Base-by-base conservation (phyloP, 345 rosid species). In the Hevea brasiliensis region DNA sequence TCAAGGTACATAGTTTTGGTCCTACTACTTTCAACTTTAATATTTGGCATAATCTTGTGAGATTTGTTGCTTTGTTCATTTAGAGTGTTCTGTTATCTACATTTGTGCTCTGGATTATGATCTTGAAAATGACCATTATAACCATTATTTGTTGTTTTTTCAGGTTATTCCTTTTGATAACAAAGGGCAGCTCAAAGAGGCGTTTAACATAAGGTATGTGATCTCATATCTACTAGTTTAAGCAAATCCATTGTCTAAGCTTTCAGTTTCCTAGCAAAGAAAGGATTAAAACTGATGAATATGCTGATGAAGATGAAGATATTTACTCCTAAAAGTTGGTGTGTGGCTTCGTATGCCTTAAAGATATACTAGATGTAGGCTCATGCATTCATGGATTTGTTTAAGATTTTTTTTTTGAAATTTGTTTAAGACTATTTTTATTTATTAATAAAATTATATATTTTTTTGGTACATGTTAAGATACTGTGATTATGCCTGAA, bases 111-210 rank as follows among this genome's bases (percentile, higher is more conserved):
- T 23, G 8, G n/a, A 24, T 74, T 58, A 23, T 14, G 14, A 50
- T 62, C 1, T 57, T 8, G 12, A 42, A 13, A 61, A 18, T 65
- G 13, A 74, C 10, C 44, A 45, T 55, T 11, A 23, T 74, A 14
- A n/a, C 44, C 17, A 17, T 45, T n/a, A 21, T 57, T 58, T 58
- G 48, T 67, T 75, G 58, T 78, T 65, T 29, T 55, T 12, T 74
- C 82, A 91, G 97, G 97, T 94, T 32, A 90, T 94, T 87, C 97
- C 97, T 54, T 94, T 94, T 77, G 93, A 94, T 84, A 96, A 91
- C 75, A 93, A 89, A 84, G 99, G 97, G 76, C 93, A 89, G 77
- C 91, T 92, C 66, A 92, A 92, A 81, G 93, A 94, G 84, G 98
- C 97, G 12, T 94, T 89, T 81, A 92, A 92, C 83, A 88, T 94